A percentile compares a stretch with the other conserved stretches of the same genome.
phyloP scores from a whole-genome alignment of 306 rosid species.

The Cucumis hystrix region DNA sequence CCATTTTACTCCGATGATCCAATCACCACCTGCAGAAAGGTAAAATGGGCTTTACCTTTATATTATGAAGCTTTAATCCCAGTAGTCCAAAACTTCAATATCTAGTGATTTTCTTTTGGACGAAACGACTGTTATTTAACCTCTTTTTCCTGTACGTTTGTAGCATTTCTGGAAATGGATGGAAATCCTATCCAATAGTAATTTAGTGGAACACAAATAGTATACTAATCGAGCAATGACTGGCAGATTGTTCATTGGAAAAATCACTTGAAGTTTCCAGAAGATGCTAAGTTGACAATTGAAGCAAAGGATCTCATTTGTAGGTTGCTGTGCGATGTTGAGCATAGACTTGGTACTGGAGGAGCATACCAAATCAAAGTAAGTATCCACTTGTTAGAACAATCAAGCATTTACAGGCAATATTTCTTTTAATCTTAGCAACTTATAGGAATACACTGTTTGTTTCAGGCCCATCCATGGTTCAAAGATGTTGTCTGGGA shows the following conservation, averaged over 20 bases:
- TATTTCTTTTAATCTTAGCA: not conserved
- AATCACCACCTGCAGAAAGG: constrained; percentile 91
- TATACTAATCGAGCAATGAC: constrained; percentile 10
- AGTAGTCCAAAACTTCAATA: not conserved
- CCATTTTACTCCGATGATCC: constrained; percentile 94
- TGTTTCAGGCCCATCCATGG: constrained; percentile 77
- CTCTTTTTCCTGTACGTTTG: not conserved
- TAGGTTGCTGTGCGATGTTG: constrained; percentile 70
- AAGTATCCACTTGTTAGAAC: constrained; percentile 6
- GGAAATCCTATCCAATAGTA: not conserved
- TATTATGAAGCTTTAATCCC: not conserved
- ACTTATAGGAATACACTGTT: constrained; percentile 10
- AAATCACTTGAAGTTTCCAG: constrained; percentile 86
- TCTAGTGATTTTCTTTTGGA: not conserved
- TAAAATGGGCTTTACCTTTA: constrained; percentile 8
- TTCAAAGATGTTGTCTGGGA: constrained; percentile 69
- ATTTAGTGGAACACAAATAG: not conserved
- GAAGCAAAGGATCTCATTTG: constrained; percentile 73
- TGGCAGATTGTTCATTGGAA: constrained; percentile 89
- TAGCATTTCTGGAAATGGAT: not conserved
- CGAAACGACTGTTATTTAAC: not conserved
- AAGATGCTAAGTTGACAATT: constrained; percentile 67
- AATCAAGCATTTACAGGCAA: not conserved
- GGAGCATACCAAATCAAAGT: constrained; percentile 73
- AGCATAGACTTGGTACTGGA: constrained; percentile 56